Evolutionary conservation across 2,329 filamentous ascomycete genomes (phyloP).

Genomic region (Fusarium siculi): DNA sequence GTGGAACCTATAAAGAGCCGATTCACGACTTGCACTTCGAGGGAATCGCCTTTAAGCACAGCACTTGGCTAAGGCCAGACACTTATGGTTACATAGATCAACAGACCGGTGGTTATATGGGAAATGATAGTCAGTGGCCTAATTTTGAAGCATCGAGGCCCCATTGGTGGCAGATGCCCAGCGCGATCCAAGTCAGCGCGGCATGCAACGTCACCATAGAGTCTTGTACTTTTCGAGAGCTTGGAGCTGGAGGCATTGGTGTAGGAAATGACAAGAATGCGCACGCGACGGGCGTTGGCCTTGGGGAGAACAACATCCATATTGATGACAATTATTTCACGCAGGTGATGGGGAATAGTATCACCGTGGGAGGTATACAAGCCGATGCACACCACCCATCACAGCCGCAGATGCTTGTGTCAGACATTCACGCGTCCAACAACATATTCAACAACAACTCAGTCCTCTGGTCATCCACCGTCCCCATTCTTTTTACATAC

Average conservation of each 20-base stretch:
- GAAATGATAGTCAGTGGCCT: background rate
- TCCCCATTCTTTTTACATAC: constrained; percentile 4
- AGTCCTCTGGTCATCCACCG: constrained; percentile 1
- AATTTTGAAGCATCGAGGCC: background rate
- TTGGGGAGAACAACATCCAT: background rate
- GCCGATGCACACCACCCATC: constrained; percentile 5
- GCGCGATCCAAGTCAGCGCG: background rate
- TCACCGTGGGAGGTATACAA: constrained; percentile 4
- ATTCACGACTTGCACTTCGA: background rate
- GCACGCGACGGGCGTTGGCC: background rate
- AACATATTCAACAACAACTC: constrained; percentile 15
- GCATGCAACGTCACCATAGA: background rate
- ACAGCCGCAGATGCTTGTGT: background rate
- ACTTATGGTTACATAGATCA: background rate
- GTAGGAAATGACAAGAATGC: background rate
- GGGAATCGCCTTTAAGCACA: constrained; percentile 2
- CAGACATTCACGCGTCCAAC: background rate
- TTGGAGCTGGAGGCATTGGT: constrained; percentile 3
- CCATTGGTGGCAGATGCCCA: constrained; percentile 15
- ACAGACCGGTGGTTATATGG: constrained; percentile 1
- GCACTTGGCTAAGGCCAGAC: background rate
- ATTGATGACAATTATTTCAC: background rate
- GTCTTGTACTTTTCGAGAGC: constrained; percentile 1
- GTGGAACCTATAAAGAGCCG: background rate
- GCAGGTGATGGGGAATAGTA: constrained; percentile 7